phyloP scores from a whole-genome alignment of 2,329 filamentous ascomycete species.

The Parastagonospora avenae region DNA sequence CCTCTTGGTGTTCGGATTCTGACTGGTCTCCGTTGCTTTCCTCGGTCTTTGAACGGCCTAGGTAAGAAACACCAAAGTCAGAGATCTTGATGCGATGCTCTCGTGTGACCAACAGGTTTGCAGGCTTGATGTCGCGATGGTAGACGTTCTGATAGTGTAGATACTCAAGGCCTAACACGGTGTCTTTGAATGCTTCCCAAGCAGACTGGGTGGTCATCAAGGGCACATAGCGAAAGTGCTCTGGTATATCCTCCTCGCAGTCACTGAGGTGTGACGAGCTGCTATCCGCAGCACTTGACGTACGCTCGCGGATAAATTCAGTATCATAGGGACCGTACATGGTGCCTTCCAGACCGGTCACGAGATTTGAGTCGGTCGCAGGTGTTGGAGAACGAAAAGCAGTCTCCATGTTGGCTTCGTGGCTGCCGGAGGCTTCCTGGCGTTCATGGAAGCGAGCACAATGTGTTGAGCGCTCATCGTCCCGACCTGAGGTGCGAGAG shows the following conservation, averaged over 20 bases:
- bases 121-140: conserved; percentile 61
- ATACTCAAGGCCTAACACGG: conserved; percentile 90
- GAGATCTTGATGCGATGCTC: conserved; percentile 94
- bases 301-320: conserved; percentile 65
- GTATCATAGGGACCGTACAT: conserved; percentile 76
- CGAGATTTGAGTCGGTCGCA: conserved; percentile 10
- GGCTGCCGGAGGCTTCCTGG: conserved; percentile 18
- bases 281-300: conserved; percentile 81
- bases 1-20: conserved; percentile 82
- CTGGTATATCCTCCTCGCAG: conserved; percentile 66
- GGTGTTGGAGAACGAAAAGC: conserved; percentile 36
- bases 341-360: conserved; percentile 71
- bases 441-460: conserved; percentile 26
- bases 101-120: conserved; percentile 86
- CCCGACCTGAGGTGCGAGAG: conserved; percentile 29
- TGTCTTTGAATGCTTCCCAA: conserved; percentile 86
- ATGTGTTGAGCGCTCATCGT: conserved; percentile 25
- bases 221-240: conserved; percentile 91
- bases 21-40: conserved; percentile 74
- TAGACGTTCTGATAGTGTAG: conserved; percentile 64
- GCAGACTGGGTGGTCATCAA: conserved; percentile 87
- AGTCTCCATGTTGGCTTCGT: conserved; percentile 42
- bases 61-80: conserved; percentile 97
- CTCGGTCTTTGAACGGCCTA: conserved; percentile 84
- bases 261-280: conserved; percentile 62